These are phyloP conservation scores for Candida awuae DNA, from an alignment of 805 yeast genomes.

Conservation along the genomic window DNA sequence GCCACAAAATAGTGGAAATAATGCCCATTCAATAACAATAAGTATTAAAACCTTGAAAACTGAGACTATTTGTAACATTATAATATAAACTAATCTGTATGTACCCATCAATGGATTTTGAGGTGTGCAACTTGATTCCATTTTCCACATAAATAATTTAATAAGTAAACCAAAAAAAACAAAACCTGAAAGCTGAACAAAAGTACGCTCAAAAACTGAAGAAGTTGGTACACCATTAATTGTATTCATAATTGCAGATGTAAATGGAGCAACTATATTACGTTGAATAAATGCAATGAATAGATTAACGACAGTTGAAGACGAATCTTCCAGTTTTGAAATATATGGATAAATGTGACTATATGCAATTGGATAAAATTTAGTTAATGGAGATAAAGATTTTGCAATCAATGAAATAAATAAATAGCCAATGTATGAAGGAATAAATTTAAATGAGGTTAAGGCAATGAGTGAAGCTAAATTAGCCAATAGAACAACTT, in stretches of 20 bases:
- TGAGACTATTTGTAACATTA: slow-evolving; percentile 46
- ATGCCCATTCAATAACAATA: slow-evolving; percentile 69
- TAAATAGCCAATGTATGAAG: slow-evolving; percentile 17
- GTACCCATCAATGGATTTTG: slow-evolving; percentile 41
- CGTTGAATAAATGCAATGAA: slow-evolving; percentile 3
- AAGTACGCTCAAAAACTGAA: slow-evolving; percentile 13
- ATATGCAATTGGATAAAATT: background rate
- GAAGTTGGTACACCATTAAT: slow-evolving; percentile 20
- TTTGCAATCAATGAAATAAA: background rate
- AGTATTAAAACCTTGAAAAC: slow-evolving; percentile 69
- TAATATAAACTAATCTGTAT: slow-evolving; percentile 42
- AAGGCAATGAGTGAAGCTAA: slow-evolving; percentile 16
- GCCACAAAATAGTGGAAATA: slow-evolving; percentile 87
- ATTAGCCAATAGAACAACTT: slow-evolving; percentile 19
- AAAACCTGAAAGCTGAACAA: slow-evolving; percentile 19
- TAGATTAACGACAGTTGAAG: slow-evolving; percentile 4
- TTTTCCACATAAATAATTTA: slow-evolving; percentile 15
- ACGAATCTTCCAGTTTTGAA: background rate
- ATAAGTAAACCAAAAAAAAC: slow-evolving; percentile 8
- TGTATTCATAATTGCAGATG: slow-evolving; percentile 12
- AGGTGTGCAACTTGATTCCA: slow-evolving; percentile 27
- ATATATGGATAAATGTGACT: background rate
- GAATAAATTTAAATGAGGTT: slow-evolving; percentile 20
- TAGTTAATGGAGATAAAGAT: background rate
- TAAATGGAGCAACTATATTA: slow-evolving; percentile 9